Percentiles rank a stretch among this genome's conserved stretches.
These are phyloP conservation scores for Gilbertella persicaria DNA, from an alignment of 371 early-diverging fungal species.

Conservation along the genomic window DNA sequence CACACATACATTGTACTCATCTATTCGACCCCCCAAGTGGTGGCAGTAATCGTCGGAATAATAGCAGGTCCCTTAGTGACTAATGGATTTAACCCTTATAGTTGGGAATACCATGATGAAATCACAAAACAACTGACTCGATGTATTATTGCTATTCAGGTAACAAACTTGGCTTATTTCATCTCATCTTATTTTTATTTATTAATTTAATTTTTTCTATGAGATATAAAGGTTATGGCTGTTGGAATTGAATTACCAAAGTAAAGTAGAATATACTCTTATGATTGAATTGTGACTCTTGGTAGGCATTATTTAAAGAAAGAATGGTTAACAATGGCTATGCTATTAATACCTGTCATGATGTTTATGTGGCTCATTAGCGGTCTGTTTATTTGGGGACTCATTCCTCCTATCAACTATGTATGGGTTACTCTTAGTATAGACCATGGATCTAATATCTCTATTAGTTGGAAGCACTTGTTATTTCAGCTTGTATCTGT, in stretches of 20 bases:
- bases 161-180: conserved; percentile 16
- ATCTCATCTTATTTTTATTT: not conserved
- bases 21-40: too few species aligned
- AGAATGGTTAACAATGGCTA: conserved; percentile 66
- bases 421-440: conserved; percentile 45
- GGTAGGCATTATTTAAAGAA: conserved; percentile 52
- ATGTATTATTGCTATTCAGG: conserved; percentile 81
- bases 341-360: conserved; percentile 88
- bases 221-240: conserved; percentile 70
- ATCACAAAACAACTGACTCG: conserved; percentile 76
- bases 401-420: conserved; percentile 64
- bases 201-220: conserved; percentile 5
- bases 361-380: conserved; percentile 84
- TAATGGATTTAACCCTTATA: conserved; percentile 64
- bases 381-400: conserved; percentile 66
- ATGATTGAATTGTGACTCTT: not conserved
- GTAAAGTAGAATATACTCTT: conserved; percentile 32
- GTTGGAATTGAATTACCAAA: conserved; percentile 85
- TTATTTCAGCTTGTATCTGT: conserved; percentile 88
- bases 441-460: not conserved
- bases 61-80: conserved; percentile 75
- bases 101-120: conserved; percentile 52
- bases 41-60: conserved; percentile 91
- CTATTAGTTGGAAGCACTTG: conserved; percentile 67
- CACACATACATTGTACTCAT: too few species aligned